A percentile compares a stretch with the other conserved stretches of the same genome.
These are phyloP conservation scores for Euphorbia lathyris DNA, from an alignment of 345 rosid genomes.

Conservation along the genomic window DNA sequence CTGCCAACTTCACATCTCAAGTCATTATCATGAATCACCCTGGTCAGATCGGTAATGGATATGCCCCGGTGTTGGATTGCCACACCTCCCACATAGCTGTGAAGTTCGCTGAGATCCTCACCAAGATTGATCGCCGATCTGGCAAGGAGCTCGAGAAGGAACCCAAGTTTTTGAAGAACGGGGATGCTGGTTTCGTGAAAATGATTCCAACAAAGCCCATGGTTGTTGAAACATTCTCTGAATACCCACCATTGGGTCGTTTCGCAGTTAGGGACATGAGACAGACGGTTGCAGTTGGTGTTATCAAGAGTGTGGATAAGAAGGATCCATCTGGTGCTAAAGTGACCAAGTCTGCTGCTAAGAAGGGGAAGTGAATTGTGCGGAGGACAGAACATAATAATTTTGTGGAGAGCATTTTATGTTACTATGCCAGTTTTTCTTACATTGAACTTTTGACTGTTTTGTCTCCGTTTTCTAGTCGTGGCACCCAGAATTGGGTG, in stretches of 20 bases:
- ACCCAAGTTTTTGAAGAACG: slow-evolving; percentile 64
- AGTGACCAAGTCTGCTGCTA: slow-evolving; percentile 25
- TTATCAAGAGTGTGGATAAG: slow-evolving; percentile 24
- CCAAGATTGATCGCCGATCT: slow-evolving; percentile 73
- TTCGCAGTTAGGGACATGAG: slow-evolving; percentile 29
- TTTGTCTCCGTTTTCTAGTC: background rate
- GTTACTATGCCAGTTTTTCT: background rate
- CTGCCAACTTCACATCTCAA: slow-evolving; percentile 45
- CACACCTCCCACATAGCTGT: slow-evolving; percentile 63
- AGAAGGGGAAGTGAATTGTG: slow-evolving; percentile 23
- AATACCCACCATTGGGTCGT: slow-evolving; percentile 23
- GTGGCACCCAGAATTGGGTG: slow-evolving; percentile 20
- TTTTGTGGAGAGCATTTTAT: background rate
- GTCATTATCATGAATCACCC: slow-evolving; percentile 68
- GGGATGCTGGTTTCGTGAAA: slow-evolving; percentile 39
- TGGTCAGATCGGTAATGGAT: slow-evolving; percentile 57
- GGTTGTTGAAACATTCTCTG: slow-evolving; percentile 25
- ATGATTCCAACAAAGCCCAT: slow-evolving; percentile 23
- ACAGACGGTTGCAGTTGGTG: slow-evolving; percentile 26
- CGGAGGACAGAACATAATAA: background rate
- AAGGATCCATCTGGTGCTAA: slow-evolving; percentile 24
- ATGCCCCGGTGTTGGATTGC: slow-evolving; percentile 54
- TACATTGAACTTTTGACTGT: background rate
- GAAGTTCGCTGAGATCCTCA: slow-evolving; percentile 55
- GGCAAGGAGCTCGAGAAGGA: slow-evolving; percentile 74